Evolutionary conservation across 2,329 filamentous ascomycete genomes (phyloP), one percentile per base, ranked within the genome.

Genomic region (Colletotrichum orbiculare): DNA sequence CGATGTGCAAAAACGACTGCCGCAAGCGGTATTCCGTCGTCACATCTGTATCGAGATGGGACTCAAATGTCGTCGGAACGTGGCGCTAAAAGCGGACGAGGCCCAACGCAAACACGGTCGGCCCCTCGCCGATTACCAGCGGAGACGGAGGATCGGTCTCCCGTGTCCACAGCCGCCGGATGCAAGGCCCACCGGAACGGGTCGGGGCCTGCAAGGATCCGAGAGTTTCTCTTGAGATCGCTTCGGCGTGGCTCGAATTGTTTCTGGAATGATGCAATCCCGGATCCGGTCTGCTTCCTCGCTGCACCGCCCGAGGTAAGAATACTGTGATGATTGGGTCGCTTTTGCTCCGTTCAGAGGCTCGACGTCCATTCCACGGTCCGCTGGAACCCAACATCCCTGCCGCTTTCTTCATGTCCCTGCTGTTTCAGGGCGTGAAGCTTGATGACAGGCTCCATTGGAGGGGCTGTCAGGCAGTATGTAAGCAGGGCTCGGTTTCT

Each of bases 391-490:
- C 58, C 41, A 61, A 38, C 33, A 53, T 56, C 62, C 62, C 58
- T 62, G 62, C 57, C 46, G 52, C 41, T 37, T 38, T 56, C 8
- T 35, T 42, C 46, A 53, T 35, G 62, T 47, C 62, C 62, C 62
- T 57, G 52, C 62, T 37, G 62, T 65, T 65, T 65, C 62, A 65
- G 62, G 62, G 53, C 13, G 46, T 49, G 56, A 65, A 65, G 62
- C 52, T 62, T 65, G 59, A 54, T 47, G 58, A 62, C 62, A 62
- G 52, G 62, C 62, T 53, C 50, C 46, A 37, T 39, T 41, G 17
- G 47, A 52, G 25, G 46, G 35, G 58, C 52, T 25, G 57, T 34
- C 33, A 38, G 45, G 58, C 57, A 11, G 42, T 17, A 17, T 17
- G 15, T 25, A 41, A 52, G 25, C 35, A 46, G 39, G 35, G 50